Base-by-base conservation (phyloP, 2,329 filamentous ascomycete species). In the Periconia sp. region DNA sequence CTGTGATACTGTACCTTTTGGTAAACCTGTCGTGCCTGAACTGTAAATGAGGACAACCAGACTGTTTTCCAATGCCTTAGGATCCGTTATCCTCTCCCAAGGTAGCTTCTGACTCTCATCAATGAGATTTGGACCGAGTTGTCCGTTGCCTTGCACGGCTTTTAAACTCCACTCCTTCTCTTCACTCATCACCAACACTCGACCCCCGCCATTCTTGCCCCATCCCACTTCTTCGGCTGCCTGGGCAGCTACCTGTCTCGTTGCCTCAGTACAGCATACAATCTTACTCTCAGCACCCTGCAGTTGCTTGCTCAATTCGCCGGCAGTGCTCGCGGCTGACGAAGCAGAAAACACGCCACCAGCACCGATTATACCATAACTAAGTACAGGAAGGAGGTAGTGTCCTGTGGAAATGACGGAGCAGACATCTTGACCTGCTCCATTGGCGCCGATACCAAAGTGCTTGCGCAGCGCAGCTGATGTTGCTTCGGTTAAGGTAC, bases 261-360 rank as follows among this genome's bases (percentile, higher is more conserved):
- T 76, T 18, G 74, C 72, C 29, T 75, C 75, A 58, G 79, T 79
- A 36, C 73, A 73, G 18, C 78, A 61, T 16, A 80, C 47, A 15
- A 78, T 46, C 7, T 67, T 73, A 8, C 68, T 72, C 4, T 65
- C 62, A 0, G 72, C 75, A 17, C 73, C 66, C 12, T 64, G 66
- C 11, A 79, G 66, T 50, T 78, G 76, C 18, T 77, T 71, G 3
- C 73, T 73, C 7, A 85, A 62, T 18, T 85, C 82, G 2, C 68
- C 55, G 0, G 73, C 68, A 0, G 80, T 82, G 4, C 73, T 76
- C 0, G 74, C 71, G 0, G 79, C 71, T 33, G 74, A 78, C 0
- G 79, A 79, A 4, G 79, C 77, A 5, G 79, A 80, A 53, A 81
- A 85, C 18, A 85, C 74, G 13, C 81, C 83, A 1, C 78, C 81